Conservation (phyloP, 352 stramenopile genomes). For the Aphanomyces euteiches region DNA sequence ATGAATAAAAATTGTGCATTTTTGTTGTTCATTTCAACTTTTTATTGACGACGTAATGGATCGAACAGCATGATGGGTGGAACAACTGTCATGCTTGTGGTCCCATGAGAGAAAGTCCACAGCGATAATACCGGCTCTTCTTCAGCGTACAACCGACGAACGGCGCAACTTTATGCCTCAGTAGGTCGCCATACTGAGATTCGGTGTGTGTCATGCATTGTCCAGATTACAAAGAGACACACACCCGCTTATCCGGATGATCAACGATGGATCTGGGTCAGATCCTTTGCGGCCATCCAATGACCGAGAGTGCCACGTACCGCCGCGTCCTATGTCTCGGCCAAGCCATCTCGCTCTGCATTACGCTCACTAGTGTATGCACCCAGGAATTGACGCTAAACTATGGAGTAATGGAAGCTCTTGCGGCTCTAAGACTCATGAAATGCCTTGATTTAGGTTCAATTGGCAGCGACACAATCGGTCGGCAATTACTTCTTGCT, state of each 20-base stretch:
- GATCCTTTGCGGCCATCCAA: conserved; percentile 8
- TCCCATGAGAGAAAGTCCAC: too few species aligned
- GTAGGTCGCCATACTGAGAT: too few species aligned
- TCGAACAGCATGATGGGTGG: too few species aligned
- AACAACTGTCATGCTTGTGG: too few species aligned
- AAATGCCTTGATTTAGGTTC: conserved; percentile 41
- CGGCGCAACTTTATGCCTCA: too few species aligned
- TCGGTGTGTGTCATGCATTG: too few species aligned
- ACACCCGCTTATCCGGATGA: conserved; percentile 2
- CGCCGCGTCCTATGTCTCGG: conserved; percentile 69
- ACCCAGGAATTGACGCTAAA: conserved; percentile 75
- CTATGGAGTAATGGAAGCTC: conserved; percentile 41
- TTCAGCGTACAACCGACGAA: too few species aligned
- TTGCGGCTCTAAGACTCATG: conserved; percentile 16
- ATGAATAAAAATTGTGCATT: too few species aligned
- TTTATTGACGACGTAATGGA: too few species aligned
- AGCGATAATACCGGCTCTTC: too few species aligned
- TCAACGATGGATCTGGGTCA: conserved; percentile 1
- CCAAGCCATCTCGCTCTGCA: conserved; percentile 86
- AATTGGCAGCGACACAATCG: conserved; percentile 71
- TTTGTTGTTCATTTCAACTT: too few species aligned
- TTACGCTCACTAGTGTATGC: conserved; percentile 85
- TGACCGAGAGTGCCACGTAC: conserved; percentile 31
- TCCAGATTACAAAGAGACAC: neutral
- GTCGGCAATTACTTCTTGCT: conserved; percentile 67